phyloP scores from a whole-genome alignment of 768 basidiomycete genomes.

The Lentinula aciculospora region DNA sequence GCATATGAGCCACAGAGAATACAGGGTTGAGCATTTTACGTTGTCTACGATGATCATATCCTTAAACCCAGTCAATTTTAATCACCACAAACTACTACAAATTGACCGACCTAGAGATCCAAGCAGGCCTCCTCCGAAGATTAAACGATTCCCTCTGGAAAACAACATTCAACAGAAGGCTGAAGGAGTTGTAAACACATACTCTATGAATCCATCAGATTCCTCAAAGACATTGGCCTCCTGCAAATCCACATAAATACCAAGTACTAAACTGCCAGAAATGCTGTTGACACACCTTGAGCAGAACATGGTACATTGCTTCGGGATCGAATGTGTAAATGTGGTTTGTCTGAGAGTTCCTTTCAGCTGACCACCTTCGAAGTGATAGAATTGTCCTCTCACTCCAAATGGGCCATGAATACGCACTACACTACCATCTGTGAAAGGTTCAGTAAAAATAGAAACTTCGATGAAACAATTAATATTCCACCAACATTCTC shows the following conservation, averaged over 20 bases:
- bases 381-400: not conserved
- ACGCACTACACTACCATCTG: not conserved
- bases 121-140: not conserved
- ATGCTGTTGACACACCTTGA: not conserved
- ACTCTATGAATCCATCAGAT: not conserved
- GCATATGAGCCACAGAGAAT: slow-evolving; percentile 28
- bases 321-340: slow-evolving; percentile 2
- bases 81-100: not conserved
- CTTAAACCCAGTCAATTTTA: not conserved
- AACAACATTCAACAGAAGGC: not conserved
- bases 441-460: not conserved
- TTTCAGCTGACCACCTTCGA: not conserved
- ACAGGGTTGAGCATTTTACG: slow-evolving; percentile 29
- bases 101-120: not conserved
- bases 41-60: slow-evolving; percentile 23
- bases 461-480: not conserved
- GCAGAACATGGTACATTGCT: not conserved
- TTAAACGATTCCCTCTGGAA: not conserved
- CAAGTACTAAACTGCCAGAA: too few species aligned
- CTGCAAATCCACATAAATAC: too few species aligned
- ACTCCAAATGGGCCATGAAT: not conserved
- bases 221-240: not conserved
- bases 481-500: not conserved
- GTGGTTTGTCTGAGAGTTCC: not conserved
- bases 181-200: not conserved